These are phyloP conservation scores for Huntiella moniliformis DNA, from an alignment of 2,329 filamentous ascomycete genomes.

Conservation along the genomic window DNA sequence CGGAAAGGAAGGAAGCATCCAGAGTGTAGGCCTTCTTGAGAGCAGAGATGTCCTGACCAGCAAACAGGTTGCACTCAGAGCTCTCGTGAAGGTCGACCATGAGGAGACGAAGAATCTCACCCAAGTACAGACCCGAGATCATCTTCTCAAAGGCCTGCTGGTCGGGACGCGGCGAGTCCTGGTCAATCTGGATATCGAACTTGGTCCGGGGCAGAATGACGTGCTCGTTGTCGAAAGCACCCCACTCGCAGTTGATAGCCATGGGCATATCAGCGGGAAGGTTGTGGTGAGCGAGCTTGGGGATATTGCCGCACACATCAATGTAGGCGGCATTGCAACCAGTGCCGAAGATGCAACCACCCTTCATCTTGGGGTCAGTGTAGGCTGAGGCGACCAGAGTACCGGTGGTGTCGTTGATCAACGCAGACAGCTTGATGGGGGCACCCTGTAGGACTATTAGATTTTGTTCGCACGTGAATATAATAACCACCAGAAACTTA, in stretches of 20 bases:
- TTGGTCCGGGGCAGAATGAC: conserved; percentile 67
- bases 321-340: conserved; percentile 98
- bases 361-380: conserved; percentile 81
- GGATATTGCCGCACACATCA: conserved; percentile 78
- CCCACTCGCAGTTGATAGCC: conserved; percentile 96
- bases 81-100: conserved; percentile 72
- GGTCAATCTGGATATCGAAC: conserved; percentile 77
- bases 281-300: conserved; percentile 84
- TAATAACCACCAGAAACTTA: conserved; percentile 14
- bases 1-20: conserved; percentile 82
- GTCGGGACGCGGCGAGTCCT: conserved; percentile 76
- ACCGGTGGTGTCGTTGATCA: conserved; percentile 96
- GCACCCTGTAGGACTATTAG: conserved; percentile 39
- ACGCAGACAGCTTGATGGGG: conserved; percentile 76
- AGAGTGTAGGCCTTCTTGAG: conserved; percentile 76
- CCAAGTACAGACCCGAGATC: conserved; percentile 85
- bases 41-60: conserved; percentile 59
- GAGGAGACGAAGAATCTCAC: conserved; percentile 82
- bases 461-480: conserved; percentile 13
- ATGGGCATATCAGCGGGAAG: conserved; percentile 68
- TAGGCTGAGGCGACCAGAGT: conserved; percentile 93
- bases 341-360: conserved; percentile 96
- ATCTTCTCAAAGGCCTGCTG: conserved; percentile 97
- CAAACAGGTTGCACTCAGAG: conserved; percentile 57
- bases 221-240: conserved; percentile 89